Percentiles rank a stretch among this genome's conserved stretches.
These are phyloP conservation scores for Puccinia coronata DNA, from an alignment of 1,284 basidiomycete genomes.

Conservation along the genomic window DNA sequence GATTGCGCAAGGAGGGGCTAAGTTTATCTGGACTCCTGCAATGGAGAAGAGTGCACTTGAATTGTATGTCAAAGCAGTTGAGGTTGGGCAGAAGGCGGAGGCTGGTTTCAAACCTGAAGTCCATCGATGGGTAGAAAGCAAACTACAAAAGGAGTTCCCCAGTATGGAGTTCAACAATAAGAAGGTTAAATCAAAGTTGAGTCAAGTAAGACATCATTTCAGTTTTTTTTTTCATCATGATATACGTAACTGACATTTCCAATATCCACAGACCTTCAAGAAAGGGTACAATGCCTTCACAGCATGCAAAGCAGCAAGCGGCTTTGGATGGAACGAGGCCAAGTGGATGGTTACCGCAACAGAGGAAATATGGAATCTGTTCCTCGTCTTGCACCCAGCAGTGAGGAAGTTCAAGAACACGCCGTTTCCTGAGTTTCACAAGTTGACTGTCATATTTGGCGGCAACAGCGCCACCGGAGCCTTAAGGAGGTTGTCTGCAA, in stretches of 20 bases:
- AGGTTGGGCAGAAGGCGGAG: background rate
- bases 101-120: background rate
- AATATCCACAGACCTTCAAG: background rate
- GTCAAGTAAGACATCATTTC: background rate
- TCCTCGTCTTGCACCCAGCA: background rate
- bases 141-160: background rate
- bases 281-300: slow-evolving; percentile 2
- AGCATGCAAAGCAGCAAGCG: background rate
- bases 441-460: too few relatives aligned
- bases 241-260: background rate
- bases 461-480: background rate
- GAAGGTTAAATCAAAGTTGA: background rate
- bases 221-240: too few relatives aligned
- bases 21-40: background rate
- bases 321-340: background rate
- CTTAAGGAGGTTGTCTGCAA: background rate
- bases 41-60: slow-evolving; percentile 2
- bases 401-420: background rate
- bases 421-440: too few relatives aligned
- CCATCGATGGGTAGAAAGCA: background rate
- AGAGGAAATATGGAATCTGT: background rate
- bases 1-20: background rate
- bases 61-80: background rate
- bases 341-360: background rate
- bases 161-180: background rate